These are phyloP conservation scores for Hyaloscypha finlandica DNA, from an alignment of 495 filamentous ascomycete genomes.

Conservation along the genomic window DNA sequence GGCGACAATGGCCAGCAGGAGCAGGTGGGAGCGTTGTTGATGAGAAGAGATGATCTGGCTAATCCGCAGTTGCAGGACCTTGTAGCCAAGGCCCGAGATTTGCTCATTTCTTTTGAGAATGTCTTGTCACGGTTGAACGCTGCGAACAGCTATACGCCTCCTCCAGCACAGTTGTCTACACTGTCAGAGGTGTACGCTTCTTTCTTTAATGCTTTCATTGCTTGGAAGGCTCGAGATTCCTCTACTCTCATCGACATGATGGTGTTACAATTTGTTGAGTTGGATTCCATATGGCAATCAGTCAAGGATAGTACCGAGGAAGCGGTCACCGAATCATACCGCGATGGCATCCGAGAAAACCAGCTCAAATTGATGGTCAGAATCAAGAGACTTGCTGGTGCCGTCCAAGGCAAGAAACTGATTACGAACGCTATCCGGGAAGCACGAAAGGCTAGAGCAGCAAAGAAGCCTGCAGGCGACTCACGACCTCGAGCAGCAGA, in stretches of 20 bases:
- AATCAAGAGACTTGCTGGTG: slow-evolving; percentile 86
- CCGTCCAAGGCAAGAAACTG: slow-evolving; percentile 77
- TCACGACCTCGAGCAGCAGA: slow-evolving; percentile 65
- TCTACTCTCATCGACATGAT: slow-evolving; percentile 88
- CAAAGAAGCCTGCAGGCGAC: slow-evolving; percentile 71
- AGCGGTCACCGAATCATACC: slow-evolving; percentile 86
- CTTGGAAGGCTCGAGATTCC: slow-evolving; percentile 94
- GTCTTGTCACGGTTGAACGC: slow-evolving; percentile 59
- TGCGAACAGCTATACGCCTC: slow-evolving; percentile 55
- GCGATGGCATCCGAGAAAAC: slow-evolving; percentile 90
- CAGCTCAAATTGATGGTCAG: slow-evolving; percentile 85
- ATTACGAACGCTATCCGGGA: slow-evolving; percentile 82
- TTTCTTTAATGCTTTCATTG: slow-evolving; percentile 89
- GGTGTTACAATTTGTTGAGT: slow-evolving; percentile 91
- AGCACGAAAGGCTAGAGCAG: slow-evolving; percentile 68
- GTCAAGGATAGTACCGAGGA: slow-evolving; percentile 88
- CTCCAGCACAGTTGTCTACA: slow-evolving; percentile 59
- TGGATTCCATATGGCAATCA: slow-evolving; percentile 94
- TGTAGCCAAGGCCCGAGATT: slow-evolving; percentile 82
- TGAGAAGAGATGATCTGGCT: slow-evolving; percentile 52
- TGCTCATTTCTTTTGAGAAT: slow-evolving; percentile 81
- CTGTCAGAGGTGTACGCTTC: slow-evolving; percentile 72
- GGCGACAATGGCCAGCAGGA: slow-evolving; percentile 66
- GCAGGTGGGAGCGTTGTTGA: slow-evolving; percentile 57
- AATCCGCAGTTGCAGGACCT: slow-evolving; percentile 71